Conservation (phyloP, 2,329 filamentous ascomycete genomes). For the Lasiodiplodia hormozganensis region DNA sequence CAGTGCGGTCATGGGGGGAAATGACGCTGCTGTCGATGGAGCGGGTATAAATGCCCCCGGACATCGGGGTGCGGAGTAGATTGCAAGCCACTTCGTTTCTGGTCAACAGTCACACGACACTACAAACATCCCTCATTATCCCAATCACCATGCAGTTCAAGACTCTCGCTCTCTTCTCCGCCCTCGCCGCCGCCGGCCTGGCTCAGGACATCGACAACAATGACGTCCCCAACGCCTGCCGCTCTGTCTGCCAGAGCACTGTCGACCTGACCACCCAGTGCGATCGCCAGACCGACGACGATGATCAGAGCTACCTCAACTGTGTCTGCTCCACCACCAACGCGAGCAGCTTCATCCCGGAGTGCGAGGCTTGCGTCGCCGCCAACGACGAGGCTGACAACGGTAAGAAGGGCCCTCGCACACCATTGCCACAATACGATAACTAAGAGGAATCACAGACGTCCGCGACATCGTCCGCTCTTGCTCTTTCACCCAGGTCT, state of each 20-base stretch:
- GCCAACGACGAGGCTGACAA: slow-evolving; percentile 39
- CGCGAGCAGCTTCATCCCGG: slow-evolving; percentile 37
- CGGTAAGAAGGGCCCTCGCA: slow-evolving; percentile 29
- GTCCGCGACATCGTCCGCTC: slow-evolving; percentile 40
- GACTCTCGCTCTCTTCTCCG: slow-evolving; percentile 9
- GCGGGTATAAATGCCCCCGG: slow-evolving; percentile 2
- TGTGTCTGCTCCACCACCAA: slow-evolving; percentile 41
- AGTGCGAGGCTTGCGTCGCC: slow-evolving; percentile 42
- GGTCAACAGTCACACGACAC: not conserved
- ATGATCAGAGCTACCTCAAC: slow-evolving; percentile 36
- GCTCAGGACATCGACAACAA: slow-evolving; percentile 38
- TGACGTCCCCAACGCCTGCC: slow-evolving; percentile 42
- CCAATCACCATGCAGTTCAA: slow-evolving; percentile 16
- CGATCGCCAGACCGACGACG: slow-evolving; percentile 36
- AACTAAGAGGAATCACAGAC: slow-evolving; percentile 32
- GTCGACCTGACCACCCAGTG: slow-evolving; percentile 37
- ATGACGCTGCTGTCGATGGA: slow-evolving; percentile 1
- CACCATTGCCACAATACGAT: not conserved
- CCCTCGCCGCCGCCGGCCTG: slow-evolving; percentile 1
- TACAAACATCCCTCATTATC: not conserved
- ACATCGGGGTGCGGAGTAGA: slow-evolving; percentile 2
- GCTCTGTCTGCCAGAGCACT: slow-evolving; percentile 38
- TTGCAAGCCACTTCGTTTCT: not conserved
- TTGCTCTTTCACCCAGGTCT: slow-evolving; percentile 39
- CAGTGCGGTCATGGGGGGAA: slow-evolving; percentile 17